Conservation (phyloP, 441 rosid genomes). For the Populus tomentosa region DNA sequence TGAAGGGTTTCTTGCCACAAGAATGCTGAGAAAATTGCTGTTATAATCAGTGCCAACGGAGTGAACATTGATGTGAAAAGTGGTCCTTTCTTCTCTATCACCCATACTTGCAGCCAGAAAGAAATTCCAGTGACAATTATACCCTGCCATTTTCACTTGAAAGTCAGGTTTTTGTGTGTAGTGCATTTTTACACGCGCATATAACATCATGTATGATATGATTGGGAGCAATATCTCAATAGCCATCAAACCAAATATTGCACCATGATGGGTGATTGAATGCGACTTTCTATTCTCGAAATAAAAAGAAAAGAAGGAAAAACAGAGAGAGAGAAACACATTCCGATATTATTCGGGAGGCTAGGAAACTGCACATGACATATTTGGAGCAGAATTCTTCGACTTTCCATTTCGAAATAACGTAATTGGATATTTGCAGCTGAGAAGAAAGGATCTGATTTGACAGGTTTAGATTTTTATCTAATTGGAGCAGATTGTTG, state of each 20-base stretch:
- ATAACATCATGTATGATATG: not conserved
- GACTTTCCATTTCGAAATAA: not conserved
- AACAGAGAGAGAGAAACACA: not conserved
- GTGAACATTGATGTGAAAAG: slow-evolving; percentile 72
- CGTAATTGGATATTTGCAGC: not conserved
- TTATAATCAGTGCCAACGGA: slow-evolving; percentile 66
- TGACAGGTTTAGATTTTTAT: not conserved
- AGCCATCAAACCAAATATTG: not conserved
- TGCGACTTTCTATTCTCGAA: not conserved
- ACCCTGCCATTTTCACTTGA: slow-evolving; percentile 35
- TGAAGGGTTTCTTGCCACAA: slow-evolving; percentile 61
- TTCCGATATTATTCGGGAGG: not conserved
- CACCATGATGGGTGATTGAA: not conserved
- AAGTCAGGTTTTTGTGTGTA: not conserved
- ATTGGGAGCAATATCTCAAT: not conserved
- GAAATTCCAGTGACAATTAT: slow-evolving; percentile 42
- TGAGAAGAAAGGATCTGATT: not conserved
- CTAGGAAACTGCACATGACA: not conserved
- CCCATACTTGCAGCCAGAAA: slow-evolving; percentile 60
- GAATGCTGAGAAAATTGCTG: slow-evolving; percentile 58
- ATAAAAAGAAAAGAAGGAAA: too few species aligned
- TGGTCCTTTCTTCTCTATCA: slow-evolving; percentile 58
- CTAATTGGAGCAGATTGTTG: not conserved
- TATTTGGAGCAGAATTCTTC: not conserved
- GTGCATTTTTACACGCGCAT: not conserved